Base-by-base conservation (phyloP, 2,329 filamentous ascomycete genomes). In the Aspergillus jensenii region DNA sequence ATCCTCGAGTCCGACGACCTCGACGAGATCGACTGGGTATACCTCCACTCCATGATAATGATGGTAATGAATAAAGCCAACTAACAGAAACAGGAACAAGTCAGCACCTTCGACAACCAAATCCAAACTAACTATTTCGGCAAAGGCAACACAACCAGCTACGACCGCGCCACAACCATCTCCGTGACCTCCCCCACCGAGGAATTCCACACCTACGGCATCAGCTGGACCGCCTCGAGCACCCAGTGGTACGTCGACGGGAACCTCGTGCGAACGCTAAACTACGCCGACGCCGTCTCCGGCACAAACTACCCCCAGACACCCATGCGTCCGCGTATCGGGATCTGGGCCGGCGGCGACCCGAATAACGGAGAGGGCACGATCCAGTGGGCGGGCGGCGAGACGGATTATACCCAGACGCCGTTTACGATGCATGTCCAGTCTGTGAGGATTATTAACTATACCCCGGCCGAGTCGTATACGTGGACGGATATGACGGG, bases 11-110 rank as follows among this genome's bases (percentile, higher is more conserved):
- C 93, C 14, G 93, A 98, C 74, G 85, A 86, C 69, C 85, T 96
- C 33, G 95, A 99, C 76, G 95, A 99, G 79, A 95, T 99, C 69
- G 95, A 99, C 75, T 90, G 95, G 81, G 95, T 97, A 78, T 93
- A 91, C 88, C 19, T 21, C 14, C 21, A 21, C 11, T 37, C 15
- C 19, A 6, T 7, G 23, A 31, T 11, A 25, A n/a, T 39, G 5
- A 52, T n/a, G n/a, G n/a, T 14, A 31, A 27, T 40, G 31, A 41
- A 2, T 11, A 0, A 17, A 37, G 19, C 12, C 1, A 1, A 47
- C 43, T 43, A 41, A 44, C 35, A 44, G n/a, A 4, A 12, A 58
- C 54, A 75, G 74, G 74, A 76, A 61, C 69, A 68, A 60, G 58
- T 76, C 43, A 75, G 76, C 44, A 67, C 69, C 17, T 66, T 68